These are phyloP conservation scores for Diplocarpon rosae DNA, from an alignment of 2,329 filamentous ascomycete genomes.

Conservation along the genomic window DNA sequence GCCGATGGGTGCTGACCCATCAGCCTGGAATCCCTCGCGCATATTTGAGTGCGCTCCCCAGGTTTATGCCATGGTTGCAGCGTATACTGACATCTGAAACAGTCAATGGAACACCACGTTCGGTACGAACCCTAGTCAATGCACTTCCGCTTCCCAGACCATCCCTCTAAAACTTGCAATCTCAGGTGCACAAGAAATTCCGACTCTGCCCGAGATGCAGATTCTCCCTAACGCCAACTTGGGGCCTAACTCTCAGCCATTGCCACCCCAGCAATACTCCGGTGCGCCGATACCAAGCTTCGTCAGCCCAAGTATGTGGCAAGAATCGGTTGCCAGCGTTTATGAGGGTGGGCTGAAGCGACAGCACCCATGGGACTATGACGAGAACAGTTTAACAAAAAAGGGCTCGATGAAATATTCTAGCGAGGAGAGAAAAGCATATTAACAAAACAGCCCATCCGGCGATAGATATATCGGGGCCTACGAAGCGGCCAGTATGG, in stretches of 20 bases:
- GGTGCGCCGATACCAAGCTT: conserved; percentile 44
- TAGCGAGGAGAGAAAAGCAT: background rate
- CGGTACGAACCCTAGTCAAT: conserved; percentile 41
- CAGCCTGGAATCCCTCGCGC: conserved; percentile 71
- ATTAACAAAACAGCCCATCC: background rate
- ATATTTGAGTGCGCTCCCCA: conserved; percentile 71
- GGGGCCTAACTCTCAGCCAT: conserved; percentile 34
- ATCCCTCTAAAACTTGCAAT: conserved; percentile 27
- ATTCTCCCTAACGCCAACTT: conserved; percentile 38
- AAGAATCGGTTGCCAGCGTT: conserved; percentile 58
- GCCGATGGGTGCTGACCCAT: conserved; percentile 51
- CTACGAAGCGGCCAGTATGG: too few species aligned
- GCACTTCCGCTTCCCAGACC: conserved; percentile 27
- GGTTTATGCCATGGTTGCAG: too few species aligned
- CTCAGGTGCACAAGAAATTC: conserved; percentile 35
- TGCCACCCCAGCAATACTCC: conserved; percentile 41
- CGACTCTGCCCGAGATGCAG: conserved; percentile 35
- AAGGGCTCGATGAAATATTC: conserved; percentile 17
- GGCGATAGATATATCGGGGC: too few species aligned
- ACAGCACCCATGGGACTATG: conserved; percentile 38
- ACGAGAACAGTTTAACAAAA: conserved; percentile 23
- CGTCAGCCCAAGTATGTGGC: conserved; percentile 63
- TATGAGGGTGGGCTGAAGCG: conserved; percentile 56
- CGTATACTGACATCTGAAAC: conserved; percentile 23
- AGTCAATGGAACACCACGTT: conserved; percentile 96